Evolutionary conservation across 2,329 filamentous ascomycete genomes (phyloP), one percentile per base, ranked within the genome.

Genomic region (Fusarium nurragi): DNA sequence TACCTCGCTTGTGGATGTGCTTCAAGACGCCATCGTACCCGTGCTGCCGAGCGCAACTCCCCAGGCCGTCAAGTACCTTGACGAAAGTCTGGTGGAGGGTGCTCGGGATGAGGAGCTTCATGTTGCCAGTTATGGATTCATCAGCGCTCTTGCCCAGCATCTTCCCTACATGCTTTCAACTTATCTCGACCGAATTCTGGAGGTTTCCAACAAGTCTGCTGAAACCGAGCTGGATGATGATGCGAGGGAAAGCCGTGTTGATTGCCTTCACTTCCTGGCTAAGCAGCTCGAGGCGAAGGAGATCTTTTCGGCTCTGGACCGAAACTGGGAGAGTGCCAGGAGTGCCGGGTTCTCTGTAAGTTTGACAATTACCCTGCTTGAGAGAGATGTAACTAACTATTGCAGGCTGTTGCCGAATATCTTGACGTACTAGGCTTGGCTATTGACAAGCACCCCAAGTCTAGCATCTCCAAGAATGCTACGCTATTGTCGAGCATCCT

Each of bases 151-250:
- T 40, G 86, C 94, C 13, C 89, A 95, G 68, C 88, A 95, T 69
- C 80, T 98, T 23, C 93, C 94, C 1, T 97, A 92, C 78, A 97
- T 98, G 88, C 83, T 98, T 60, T 92, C 93, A 12, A 83, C 85
- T 6, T 89, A 94, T 68, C 78, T 98, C 12, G 88, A 91, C 63
- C 86, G 85, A 45, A 84, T 97, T 43, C 78, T 98, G 23, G 79
- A 83, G 14, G 83, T 92, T 12, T 94, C 92, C 6, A 91, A 90
- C 74, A 81, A 83, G 45, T 95, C 93, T 43, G 88, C 91, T 16
- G 84, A 84, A 53, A 82, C 85, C 5, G 83, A 81, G 18, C 77
- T 93, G 25, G 84, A 87, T 22, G 81, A 84, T 6, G 85, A 89
- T 50, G 86, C 87, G 23, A 84, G 88, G 55, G 85, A 89, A 41